phyloP scores from a whole-genome alignment of 2,329 filamentous ascomycete species.

The Fusarium albosuccineum region DNA sequence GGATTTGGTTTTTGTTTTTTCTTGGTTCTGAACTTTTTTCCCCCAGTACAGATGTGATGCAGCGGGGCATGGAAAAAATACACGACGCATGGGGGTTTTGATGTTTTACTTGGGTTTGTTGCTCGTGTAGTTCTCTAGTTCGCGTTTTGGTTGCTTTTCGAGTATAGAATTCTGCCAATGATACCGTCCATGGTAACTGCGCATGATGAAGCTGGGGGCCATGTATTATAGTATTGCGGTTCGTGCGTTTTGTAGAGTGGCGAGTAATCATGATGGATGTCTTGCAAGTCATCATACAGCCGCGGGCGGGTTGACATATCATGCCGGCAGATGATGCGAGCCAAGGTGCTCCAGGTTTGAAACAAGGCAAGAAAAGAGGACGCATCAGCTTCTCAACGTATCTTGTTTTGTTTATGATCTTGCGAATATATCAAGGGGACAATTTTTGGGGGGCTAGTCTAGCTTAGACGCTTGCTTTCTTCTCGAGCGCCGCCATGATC shows the following conservation, averaged over 20 bases:
- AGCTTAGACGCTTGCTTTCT: too few species aligned
- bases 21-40: slow-evolving; percentile 15
- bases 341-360: neutral
- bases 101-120: slow-evolving; percentile 14
- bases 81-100: slow-evolving; percentile 37
- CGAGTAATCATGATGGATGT: neutral
- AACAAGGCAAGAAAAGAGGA: too few species aligned
- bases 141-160: slow-evolving; percentile 1
- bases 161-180: slow-evolving; percentile 30
- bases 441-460: too few species aligned
- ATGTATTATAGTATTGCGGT: neutral
- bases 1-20: slow-evolving; percentile 20
- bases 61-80: slow-evolving; percentile 44
- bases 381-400: too few species aligned
- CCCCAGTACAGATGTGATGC: slow-evolving; percentile 24
- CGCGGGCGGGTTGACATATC: neutral
- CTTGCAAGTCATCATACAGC: neutral
- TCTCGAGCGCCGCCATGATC: too few species aligned
- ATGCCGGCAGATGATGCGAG: neutral
- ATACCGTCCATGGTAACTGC: neutral
- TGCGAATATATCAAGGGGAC: too few species aligned
- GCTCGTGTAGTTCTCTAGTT: slow-evolving; percentile 4
- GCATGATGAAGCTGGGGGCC: too few species aligned
- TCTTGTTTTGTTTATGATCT: too few species aligned
- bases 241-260: neutral